These are phyloP conservation scores for Termitomyces heimii DNA, from an alignment of 768 basidiomycete species.

Conservation along the genomic window DNA sequence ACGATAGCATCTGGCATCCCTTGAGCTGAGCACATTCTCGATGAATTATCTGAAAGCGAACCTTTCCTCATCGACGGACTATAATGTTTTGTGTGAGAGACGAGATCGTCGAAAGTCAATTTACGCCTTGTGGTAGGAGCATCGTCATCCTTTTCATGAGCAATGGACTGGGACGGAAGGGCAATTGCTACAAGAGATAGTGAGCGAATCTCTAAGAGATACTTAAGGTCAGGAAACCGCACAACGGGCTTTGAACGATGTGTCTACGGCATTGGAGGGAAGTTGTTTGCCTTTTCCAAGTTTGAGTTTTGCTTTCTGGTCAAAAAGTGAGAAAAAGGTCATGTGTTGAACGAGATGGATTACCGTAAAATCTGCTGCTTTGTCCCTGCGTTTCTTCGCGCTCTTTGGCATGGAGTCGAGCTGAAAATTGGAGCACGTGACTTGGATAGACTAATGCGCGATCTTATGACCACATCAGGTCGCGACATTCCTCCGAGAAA, in stretches of 20 bases:
- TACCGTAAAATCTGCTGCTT: constrained; percentile 83
- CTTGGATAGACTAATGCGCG: background rate
- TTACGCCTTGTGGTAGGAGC: constrained; percentile 73
- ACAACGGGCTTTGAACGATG: constrained; percentile 95
- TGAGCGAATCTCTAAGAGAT: background rate
- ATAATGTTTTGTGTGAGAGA: constrained; percentile 80
- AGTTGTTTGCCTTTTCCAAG: constrained; percentile 90
- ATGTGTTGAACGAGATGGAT: background rate
- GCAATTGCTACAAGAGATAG: constrained; percentile 62
- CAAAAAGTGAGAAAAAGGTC: background rate
- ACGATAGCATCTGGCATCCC: constrained; percentile 56
- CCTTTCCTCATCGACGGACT: constrained; percentile 74
- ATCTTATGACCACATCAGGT: background rate
- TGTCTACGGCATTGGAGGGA: constrained; percentile 85
- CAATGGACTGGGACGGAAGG: constrained; percentile 80
- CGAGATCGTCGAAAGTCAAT: constrained; percentile 69
- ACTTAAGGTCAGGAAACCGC: constrained; percentile 22
- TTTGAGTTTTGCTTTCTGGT: constrained; percentile 92
- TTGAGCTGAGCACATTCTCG: background rate
- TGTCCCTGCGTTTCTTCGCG: constrained; percentile 81
- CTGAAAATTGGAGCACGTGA: constrained; percentile 1
- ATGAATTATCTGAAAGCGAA: constrained; percentile 15
- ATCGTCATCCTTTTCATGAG: constrained; percentile 43
- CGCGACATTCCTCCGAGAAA: constrained; percentile 19
- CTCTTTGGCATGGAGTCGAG: constrained; percentile 68